Evolutionary conservation across 306 rosid genomes (phyloP), one percentile per base, ranked within the genome.

Genomic region (Sicyos baderoa): DNA sequence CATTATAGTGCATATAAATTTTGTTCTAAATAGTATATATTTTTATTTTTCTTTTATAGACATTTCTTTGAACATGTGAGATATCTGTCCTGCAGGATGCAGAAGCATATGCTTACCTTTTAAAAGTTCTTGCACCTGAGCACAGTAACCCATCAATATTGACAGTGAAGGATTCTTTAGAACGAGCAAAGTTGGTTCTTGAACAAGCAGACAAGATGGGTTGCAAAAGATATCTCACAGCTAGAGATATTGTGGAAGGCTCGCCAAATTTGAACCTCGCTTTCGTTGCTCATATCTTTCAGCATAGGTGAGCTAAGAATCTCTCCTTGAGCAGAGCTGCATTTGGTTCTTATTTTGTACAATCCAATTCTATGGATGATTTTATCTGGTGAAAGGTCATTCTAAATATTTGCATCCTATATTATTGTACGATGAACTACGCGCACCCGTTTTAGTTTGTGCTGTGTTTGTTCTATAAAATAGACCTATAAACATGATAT

Each of bases 261-360:
- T 93, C 97, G 40, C 97, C 97, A n/a, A 93, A 93, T 78, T 95
- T 93, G 54, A 93, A 93, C 76, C 96, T 93, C 72, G 97, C 99
- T 58, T 93, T 93, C 76, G 99, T 93, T 32, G 99, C 99, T 17
- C 99, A 90, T 76, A 78, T 93, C 71, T 93, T 93, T 83, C 97
- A 93, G 85, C 91, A 79, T 57, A 93, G 99, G 99, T 92, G 84
- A 84, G 85, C 37, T 61, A 71, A 59, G 27, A 23, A 53, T 70
- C 70, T 69, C 25, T 73, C 69, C 72, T 61, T 72, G 27, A 73
- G 58, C 57, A 65, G 21, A 48, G 45, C 44, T 67, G 23, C 23
- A 67, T 27, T 8, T 22, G 44, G 42, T 67, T 48, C 45, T 48
- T 48, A 48, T 67, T 65, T 23, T 49, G 54, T 22, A 3, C 21